phyloP scores from a whole-genome alignment of 2,329 filamentous ascomycete genomes.

The Fusarium goolgardi region DNA sequence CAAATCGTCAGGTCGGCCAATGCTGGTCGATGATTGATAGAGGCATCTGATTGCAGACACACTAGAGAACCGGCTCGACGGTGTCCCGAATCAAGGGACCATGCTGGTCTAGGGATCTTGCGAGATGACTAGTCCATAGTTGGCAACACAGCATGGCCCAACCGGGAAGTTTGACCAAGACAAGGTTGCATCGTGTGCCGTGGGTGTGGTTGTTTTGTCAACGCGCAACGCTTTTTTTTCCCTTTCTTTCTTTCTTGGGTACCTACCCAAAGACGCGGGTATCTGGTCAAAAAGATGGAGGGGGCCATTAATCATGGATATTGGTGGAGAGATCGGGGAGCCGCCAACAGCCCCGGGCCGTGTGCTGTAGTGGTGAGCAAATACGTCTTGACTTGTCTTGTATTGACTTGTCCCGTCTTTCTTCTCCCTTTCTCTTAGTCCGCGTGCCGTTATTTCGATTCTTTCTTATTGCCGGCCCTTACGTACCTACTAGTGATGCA shows the following conservation, averaged over 20 bases:
- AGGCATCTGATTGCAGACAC: slow-evolving; percentile 20
- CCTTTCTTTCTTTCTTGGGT: not conserved
- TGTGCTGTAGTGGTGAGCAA: slow-evolving; percentile 2
- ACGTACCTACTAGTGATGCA: not conserved
- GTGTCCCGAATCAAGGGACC: slow-evolving; percentile 31
- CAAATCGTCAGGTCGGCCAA: slow-evolving; percentile 11
- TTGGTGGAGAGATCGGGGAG: slow-evolving; percentile 37
- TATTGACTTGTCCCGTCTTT: not conserved
- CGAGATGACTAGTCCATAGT: slow-evolving; percentile 29
- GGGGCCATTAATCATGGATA: slow-evolving; percentile 5
- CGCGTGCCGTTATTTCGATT: not conserved
- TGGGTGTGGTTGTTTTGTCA: slow-evolving; percentile 30
- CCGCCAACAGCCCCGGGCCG: slow-evolving; percentile 24
- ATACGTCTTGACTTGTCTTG: not conserved
- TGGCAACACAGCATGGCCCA: slow-evolving; percentile 30
- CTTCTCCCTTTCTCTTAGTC: not conserved
- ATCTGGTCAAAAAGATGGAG: slow-evolving; percentile 16
- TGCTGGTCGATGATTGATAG: slow-evolving; percentile 37
- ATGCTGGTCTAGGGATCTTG: slow-evolving; percentile 14
- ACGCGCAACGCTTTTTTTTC: slow-evolving; percentile 28
- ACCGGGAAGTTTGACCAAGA: slow-evolving; percentile 30
- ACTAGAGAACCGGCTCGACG: slow-evolving; percentile 26
- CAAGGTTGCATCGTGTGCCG: slow-evolving; percentile 30
- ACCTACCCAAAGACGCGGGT: slow-evolving; percentile 18
- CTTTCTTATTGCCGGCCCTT: not conserved